Evolutionary conservation across 805 yeast genomes (phyloP).

Genomic region (Metschnikowia drakensbergensis): DNA sequence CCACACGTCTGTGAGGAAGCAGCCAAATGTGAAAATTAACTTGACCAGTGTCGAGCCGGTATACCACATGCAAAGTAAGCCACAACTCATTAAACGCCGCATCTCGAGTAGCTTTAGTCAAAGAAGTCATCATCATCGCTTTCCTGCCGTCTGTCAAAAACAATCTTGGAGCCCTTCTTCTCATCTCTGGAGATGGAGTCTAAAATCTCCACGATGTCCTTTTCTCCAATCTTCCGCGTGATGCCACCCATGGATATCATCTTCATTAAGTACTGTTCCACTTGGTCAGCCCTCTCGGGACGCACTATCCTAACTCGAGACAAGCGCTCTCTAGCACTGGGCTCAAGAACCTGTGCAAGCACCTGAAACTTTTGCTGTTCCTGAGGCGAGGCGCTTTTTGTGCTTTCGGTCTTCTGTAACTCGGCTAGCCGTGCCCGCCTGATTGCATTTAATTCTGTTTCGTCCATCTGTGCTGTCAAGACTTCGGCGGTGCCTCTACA

Average conservation of each 20-base stretch:
- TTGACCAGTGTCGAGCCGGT: too few relatives aligned
- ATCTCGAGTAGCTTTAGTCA: constrained; percentile 17
- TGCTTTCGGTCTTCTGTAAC: constrained; percentile 57
- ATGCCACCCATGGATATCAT: constrained; percentile 76
- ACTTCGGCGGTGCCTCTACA: neutral
- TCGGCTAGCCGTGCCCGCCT: constrained; percentile 90
- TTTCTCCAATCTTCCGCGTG: constrained; percentile 68
- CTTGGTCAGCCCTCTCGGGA: constrained; percentile 87
- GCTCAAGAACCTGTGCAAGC: constrained; percentile 69
- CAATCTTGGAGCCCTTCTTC: constrained; percentile 62
- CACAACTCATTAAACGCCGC: too few relatives aligned
- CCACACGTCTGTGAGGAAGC: too few relatives aligned
- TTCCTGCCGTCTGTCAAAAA: constrained; percentile 46
- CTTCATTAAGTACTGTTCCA: constrained; percentile 72
- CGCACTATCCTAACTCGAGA: constrained; percentile 84
- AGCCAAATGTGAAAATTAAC: too few relatives aligned
- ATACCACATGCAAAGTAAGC: too few relatives aligned
- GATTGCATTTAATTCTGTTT: constrained; percentile 81
- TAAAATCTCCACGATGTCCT: constrained; percentile 76
- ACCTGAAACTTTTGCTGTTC: constrained; percentile 39
- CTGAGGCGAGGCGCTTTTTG: constrained; percentile 12
- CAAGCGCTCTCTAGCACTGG: constrained; percentile 82
- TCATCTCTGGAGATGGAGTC: constrained; percentile 79
- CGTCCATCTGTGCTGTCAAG: constrained; percentile 57
- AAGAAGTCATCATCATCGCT: constrained; percentile 31